Percentiles rank a stretch among this genome's conserved stretches.
Evolutionary conservation across 139 green algal species (phyloP).

Genomic region (Picochlorum sp.): DNA sequence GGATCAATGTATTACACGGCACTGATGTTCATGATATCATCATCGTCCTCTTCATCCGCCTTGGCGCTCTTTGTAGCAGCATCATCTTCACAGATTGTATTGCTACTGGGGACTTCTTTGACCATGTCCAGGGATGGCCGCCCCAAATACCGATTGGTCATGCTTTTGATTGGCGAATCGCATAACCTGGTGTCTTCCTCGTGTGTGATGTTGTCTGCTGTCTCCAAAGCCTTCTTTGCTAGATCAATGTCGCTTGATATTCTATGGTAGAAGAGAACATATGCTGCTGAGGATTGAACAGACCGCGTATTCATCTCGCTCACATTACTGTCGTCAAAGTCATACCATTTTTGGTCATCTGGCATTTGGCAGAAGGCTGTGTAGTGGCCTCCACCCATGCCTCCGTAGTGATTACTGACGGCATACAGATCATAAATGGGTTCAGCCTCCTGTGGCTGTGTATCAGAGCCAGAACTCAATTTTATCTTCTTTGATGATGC

Average conservation of each 20-base stretch:
- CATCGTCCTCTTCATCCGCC: conserved; percentile 2
- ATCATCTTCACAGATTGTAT: neutral
- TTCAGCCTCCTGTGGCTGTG: neutral
- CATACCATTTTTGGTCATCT: conserved; percentile 55
- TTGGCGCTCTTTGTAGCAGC: neutral
- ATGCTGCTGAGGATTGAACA: conserved; percentile 59
- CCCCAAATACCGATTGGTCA: neutral
- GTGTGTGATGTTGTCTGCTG: neutral
- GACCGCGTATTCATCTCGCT: conserved; percentile 7
- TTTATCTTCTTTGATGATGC: neutral
- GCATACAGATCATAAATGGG: conserved; percentile 84
- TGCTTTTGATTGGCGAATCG: neutral
- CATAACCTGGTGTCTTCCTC: conserved; percentile 1
- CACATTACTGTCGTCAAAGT: conserved; percentile 79
- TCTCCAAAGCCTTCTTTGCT: neutral
- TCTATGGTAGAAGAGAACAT: conserved; percentile 91
- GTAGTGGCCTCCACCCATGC: conserved; percentile 92
- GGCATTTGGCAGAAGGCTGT: conserved; percentile 73
- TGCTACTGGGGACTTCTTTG: neutral
- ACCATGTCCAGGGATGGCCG: neutral
- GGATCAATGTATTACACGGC: neutral
- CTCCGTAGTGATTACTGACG: conserved; percentile 89
- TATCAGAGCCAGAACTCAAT: neutral
- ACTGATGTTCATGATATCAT: neutral
- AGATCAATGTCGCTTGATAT: conserved; percentile 23